phyloP scores from a whole-genome alignment of 2,329 filamentous ascomycete genomes.

The Fusarium denticulatum region DNA sequence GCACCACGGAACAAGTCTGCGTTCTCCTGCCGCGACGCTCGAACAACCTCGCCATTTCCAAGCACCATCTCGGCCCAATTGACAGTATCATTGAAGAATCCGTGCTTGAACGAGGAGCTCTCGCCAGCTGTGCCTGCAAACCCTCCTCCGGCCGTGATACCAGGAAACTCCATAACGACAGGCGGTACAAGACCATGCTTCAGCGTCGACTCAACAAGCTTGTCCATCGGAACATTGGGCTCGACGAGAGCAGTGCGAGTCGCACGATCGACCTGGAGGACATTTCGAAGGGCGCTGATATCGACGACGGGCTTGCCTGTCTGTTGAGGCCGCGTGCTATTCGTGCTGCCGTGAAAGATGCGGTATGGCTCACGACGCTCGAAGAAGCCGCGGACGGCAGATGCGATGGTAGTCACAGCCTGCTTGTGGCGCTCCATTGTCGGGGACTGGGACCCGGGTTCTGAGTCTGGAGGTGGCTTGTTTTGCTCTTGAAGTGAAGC shows the following conservation, averaged over 20 bases:
- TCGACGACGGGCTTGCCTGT: conserved; percentile 68
- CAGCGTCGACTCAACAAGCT: conserved; percentile 66
- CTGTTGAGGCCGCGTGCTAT: conserved; percentile 72
- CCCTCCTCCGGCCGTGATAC: conserved; percentile 75
- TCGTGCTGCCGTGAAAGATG: conserved; percentile 80
- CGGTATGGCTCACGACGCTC: conserved; percentile 66
- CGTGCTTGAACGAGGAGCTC: conserved; percentile 73
- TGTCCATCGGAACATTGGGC: conserved; percentile 76
- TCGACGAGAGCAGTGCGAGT: conserved; percentile 69
- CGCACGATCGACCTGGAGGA: conserved; percentile 67
- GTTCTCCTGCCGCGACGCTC: conserved; percentile 63
- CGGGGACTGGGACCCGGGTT: neutral
- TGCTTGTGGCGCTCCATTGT: conserved; percentile 57
- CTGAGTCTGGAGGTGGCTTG: conserved; percentile 3
- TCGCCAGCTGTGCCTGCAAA: conserved; percentile 74
- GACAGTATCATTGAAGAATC: conserved; percentile 71
- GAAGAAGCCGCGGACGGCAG: conserved; percentile 56
- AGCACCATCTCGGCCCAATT: conserved; percentile 72
- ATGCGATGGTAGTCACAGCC: conserved; percentile 55
- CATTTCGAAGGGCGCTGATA: conserved; percentile 71
- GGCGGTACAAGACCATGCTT: conserved; percentile 67
- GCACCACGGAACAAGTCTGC: conserved; percentile 72
- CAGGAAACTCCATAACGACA: conserved; percentile 77
- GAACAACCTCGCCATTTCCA: conserved; percentile 66
- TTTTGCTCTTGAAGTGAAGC: conserved; percentile 6